Evolutionary conservation across 495 filamentous ascomycete species (phyloP), one percentile per base, ranked within the genome.

Genomic region (Astrothelium macrocarpum): DNA sequence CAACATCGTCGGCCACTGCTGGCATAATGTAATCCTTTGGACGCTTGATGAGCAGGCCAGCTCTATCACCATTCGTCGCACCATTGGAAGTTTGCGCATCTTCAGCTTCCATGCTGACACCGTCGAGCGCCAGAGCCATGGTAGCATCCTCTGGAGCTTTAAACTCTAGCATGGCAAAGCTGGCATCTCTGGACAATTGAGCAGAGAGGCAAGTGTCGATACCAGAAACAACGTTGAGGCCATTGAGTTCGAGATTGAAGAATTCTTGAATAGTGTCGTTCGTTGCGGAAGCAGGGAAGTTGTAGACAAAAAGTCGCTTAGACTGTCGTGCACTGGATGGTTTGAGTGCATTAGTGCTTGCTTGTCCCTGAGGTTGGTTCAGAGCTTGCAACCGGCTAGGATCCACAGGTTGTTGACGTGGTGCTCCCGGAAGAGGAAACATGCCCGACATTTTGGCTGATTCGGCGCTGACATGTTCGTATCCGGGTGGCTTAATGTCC

Each of bases 1-100:
- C 83, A 29, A 84, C 80, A 16, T 94, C 89, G 60, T 91, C 89
- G n/a, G 82, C 79, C 39, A 85, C 78, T 36, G 87, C 84, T 29
- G 94, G 95, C 29, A 94, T 90, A 72, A 99, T 97, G 75, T 99
- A 99, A 73, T 99, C 95, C 77, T 95, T 97, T 10, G 94, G 94
- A 46, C 94, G 84, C 61, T 88, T 87, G 65, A 99, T 90, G 42
- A 88, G 83, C 60, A 99, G 80, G 2, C 90, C 91, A 34, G 60
- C 20, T 60, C 75, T 73, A 0, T 72, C 77, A 11, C 84, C 83
- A 66, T 85, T 82, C 12, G 82, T 73, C 12, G 77, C 76, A 2
- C 82, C 85, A 42, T 86, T 83, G 14, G 71, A 75, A 1, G 72
- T 78, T 16, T 75, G 75, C 67, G 73, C 76, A 31, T 73, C 74